Base-by-base conservation (phyloP, 495 filamentous ascomycete species). In the Lindgomyces ingoldianus region DNA sequence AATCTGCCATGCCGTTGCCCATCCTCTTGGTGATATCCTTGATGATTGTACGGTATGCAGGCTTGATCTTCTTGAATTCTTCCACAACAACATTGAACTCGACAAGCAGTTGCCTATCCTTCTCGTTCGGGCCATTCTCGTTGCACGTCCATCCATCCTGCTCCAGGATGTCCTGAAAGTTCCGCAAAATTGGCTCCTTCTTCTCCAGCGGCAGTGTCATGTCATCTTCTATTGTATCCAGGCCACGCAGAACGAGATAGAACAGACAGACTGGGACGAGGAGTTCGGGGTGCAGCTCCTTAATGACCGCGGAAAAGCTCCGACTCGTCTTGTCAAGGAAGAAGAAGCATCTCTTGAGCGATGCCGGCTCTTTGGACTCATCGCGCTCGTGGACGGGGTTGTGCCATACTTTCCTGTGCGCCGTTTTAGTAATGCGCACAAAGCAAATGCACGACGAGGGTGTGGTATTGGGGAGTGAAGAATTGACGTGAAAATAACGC, bases 1-100 rank as follows among this genome's bases (percentile, higher is more conserved):
- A 97, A 75, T 98, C 94, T 25, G 94, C 94, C 94, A 98, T 98
- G 61, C 94, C 94, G 69, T 97, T 90, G 67, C 93, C 93, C 94
- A 98, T 98, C 78, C 91, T 89, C 65, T 89, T 79, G 12, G 91
- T 89, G 74, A 98, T 97, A 69, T 98, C 95, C 79, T 89, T 90
- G 75, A 98, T 93, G 73, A 97, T 93, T 16, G 76, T 84, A 72
- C 83, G 82, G 77, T 98, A 98, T 44, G 81, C 82, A 57, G 87
- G 85, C 79, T 97, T 94, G 73, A 96, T 81, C 75, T 93, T 91
- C 78, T 87, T 89, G 75, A 91, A 90, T 81, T 98, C 95, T 49
- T 81, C 80, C 59, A 96, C 84, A 64, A 98, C 85, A 67, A 86
- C 83, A 74, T 94, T 81, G 76, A 98, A 98, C 78, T 96, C 85